Evolutionary conservation across 2,329 filamentous ascomycete species (phyloP).

Genomic region (Zymoseptoria pseudotritici): DNA sequence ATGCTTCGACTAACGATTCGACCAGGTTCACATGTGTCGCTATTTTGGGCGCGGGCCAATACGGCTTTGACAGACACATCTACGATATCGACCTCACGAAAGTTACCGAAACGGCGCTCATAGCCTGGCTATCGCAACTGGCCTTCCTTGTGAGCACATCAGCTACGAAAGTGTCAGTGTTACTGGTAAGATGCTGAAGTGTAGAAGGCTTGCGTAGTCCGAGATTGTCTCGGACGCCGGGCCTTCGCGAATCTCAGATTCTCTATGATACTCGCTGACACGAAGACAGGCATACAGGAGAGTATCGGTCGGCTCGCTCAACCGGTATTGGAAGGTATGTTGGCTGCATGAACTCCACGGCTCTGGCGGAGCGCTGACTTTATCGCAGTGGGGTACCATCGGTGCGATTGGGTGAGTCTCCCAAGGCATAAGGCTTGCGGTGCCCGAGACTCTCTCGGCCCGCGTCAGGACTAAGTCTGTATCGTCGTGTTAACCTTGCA

Average conservation of each 20-base stretch:
- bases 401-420: slow-evolving; percentile 23
- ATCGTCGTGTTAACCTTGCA: too few relatives aligned
- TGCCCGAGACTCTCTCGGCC: too few relatives aligned
- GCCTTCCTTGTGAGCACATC: slow-evolving; percentile 28
- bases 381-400: slow-evolving; percentile 24
- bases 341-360: not conserved
- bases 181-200: slow-evolving; percentile 9
- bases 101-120: slow-evolving; percentile 19
- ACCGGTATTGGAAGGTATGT: slow-evolving; percentile 23
- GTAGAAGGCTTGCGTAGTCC: slow-evolving; percentile 19
- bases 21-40: slow-evolving; percentile 13
- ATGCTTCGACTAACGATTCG: too few relatives aligned
- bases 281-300: too few relatives aligned
- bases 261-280: too few relatives aligned
- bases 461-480: too few relatives aligned
- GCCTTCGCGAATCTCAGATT: too few relatives aligned
- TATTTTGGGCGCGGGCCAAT: slow-evolving; percentile 19
- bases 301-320: slow-evolving; percentile 29
- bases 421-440: too few relatives aligned
- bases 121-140: slow-evolving; percentile 29
- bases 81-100: slow-evolving; percentile 27
- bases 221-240: too few relatives aligned
- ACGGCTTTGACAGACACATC: slow-evolving; percentile 29
- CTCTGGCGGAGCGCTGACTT: not conserved
- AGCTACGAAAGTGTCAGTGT: slow-evolving; percentile 31